These are phyloP conservation scores for Xanthoconium purpureum DNA, from an alignment of 768 basidiomycete species.

Conservation along the genomic window DNA sequence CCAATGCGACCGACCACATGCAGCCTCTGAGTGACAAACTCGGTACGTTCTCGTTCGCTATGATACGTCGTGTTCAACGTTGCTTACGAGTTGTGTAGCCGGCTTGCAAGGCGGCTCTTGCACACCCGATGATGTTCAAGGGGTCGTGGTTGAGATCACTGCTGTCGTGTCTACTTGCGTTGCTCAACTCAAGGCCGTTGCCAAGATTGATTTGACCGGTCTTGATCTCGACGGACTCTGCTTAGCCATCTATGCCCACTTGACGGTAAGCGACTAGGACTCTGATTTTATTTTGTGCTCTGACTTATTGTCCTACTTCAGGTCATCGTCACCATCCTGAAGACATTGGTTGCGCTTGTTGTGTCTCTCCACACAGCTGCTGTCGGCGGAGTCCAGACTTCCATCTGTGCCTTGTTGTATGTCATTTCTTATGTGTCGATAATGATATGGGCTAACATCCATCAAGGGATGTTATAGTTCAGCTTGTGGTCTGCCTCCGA, in stretches of 20 bases:
- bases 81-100: background rate
- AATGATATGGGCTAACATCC: background rate
- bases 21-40: slow-evolving; percentile 4
- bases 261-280: background rate
- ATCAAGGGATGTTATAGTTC: background rate
- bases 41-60: background rate
- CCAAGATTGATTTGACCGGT: slow-evolving; percentile 3
- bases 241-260: background rate
- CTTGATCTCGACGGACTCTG: slow-evolving; percentile 8
- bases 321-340: slow-evolving; percentile 6
- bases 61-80: background rate
- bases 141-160: slow-evolving; percentile 10
- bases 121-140: slow-evolving; percentile 4
- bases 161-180: slow-evolving; percentile 8
- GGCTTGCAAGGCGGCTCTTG: slow-evolving; percentile 1
- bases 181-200: slow-evolving; percentile 6
- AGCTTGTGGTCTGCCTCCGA: slow-evolving; percentile 13
- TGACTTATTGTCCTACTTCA: background rate
- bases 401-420: slow-evolving; percentile 13
- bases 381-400: background rate
- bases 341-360: slow-evolving; percentile 5
- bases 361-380: background rate
- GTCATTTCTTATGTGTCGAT: background rate
- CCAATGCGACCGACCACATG: slow-evolving; percentile 7
- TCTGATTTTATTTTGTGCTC: accelerated